Conservation (phyloP, 139 green algal species). For the Pycnococcus provasolii region DNA sequence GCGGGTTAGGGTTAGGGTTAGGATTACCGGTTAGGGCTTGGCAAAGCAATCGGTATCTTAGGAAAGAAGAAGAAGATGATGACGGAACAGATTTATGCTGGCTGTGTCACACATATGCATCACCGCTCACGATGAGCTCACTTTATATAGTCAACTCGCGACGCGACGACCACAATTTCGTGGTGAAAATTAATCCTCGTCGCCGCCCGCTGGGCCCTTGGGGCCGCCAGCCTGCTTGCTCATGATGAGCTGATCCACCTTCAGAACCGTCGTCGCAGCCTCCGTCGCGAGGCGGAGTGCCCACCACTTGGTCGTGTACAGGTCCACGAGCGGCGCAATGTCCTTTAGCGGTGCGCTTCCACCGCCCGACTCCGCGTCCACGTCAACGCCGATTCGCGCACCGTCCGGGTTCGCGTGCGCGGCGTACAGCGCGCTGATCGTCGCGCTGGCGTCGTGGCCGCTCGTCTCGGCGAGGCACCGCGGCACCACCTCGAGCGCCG, state of each 20-base stretch:
- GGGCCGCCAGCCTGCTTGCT: slow-evolving; percentile 72
- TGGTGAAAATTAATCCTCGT: slow-evolving; percentile 34
- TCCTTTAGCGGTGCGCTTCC: no score
- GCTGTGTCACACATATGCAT: no score
- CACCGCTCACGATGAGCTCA: no score
- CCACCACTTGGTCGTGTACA: slow-evolving; percentile 76
- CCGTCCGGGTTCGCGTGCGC: slow-evolving; percentile 64
- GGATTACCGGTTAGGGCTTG: no score
- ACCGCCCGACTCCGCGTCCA: slow-evolving; percentile 54
- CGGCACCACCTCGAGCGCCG: slow-evolving; percentile 81
- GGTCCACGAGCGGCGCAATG: slow-evolving; percentile 11
- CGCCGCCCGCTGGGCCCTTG: slow-evolving; percentile 16
- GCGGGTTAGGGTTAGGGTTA: no score
- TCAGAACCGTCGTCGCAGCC: slow-evolving; percentile 82
- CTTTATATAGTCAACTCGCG: no score
- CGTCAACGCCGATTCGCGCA: slow-evolving; percentile 62
- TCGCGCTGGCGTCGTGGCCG: slow-evolving; percentile 58
- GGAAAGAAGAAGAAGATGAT: no score
- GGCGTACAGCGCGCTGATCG: slow-evolving; percentile 64
- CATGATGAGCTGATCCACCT: slow-evolving; percentile 98
- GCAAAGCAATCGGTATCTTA: no score
- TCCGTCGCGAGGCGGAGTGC: slow-evolving; percentile 83
- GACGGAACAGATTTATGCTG: no score
- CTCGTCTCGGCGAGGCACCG: slow-evolving; percentile 86
- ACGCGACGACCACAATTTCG: neutral